Evolutionary conservation across 129 eudicot species (phyloP), one percentile per base, ranked within the genome.

Genomic region (Calendula officinalis): DNA sequence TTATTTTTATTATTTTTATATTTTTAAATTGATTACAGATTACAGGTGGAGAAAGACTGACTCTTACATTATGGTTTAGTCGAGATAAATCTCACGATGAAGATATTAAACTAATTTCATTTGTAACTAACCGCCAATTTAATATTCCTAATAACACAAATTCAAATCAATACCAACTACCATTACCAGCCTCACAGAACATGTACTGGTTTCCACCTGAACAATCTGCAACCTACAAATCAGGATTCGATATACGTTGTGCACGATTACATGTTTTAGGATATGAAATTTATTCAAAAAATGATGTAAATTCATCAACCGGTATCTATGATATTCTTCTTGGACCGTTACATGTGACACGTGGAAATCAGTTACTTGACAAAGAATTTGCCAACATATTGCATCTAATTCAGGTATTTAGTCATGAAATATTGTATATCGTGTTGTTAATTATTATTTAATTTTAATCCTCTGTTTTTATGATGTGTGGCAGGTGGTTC

Each of bases 151-250:
- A 22, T 22, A 22, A 69, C 37, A 50, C 49, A 16, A 46, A 12
- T 30, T 43, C 74, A 6, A 47, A 68, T 49, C 68, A 40, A 17
- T 65, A 66, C 33, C 73, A 22, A 22, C 30, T 49, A 56, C 96
- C 99, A n/a, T 42, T 60, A 46, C 87, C 85, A 33, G 96, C 95
- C 78, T 76, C 99, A 55, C 77, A 61, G 37, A 81, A 78, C 62
- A 94, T 88, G 99, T 88, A 94, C 76, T 94, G 99, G 99, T 94
- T 88, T 77, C 88, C 97, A 27, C 88, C 95, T 5, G 90, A 88
- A 41, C 76, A 79, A 41, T 80, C 80, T 73, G 81, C 68, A 44
- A 76, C 60, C 55, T 54, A 74, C 68, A 64, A 73, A 46, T 71
- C 84, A 27, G 96, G 97, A 65, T 94, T 83, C 66, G 96, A 94